phyloP scores from a whole-genome alignment of 768 basidiomycete species.

The Naganishia randhawae region DNA sequence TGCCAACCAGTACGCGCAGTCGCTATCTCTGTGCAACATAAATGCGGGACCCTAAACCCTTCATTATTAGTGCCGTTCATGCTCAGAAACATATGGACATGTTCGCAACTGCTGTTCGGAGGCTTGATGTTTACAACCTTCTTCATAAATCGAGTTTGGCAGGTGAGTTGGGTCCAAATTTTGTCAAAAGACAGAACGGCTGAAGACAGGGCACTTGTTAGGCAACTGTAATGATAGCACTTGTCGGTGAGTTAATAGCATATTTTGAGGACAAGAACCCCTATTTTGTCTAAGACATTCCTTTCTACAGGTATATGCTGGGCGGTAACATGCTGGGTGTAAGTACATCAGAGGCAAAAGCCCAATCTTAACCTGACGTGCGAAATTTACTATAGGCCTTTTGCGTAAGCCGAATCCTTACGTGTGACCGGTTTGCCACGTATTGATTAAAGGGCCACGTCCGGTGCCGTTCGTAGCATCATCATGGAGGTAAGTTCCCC shows the following conservation, averaged over 20 bases:
- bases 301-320: constrained; percentile 67
- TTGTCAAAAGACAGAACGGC: neutral
- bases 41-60: neutral
- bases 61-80: constrained; percentile 65
- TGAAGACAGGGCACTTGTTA: constrained; percentile 40
- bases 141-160: constrained; percentile 73
- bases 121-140: constrained; percentile 75
- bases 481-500: constrained; percentile 67
- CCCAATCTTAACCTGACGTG: neutral
- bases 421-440: neutral
- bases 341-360: constrained; percentile 22
- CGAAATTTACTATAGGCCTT: constrained; percentile 55
- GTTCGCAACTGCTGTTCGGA: constrained; percentile 74
- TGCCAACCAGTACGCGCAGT: constrained; percentile 67
- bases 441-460: neutral
- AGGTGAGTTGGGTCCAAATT: constrained; percentile 53
- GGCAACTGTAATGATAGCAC: constrained; percentile 75
- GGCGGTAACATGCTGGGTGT: constrained; percentile 96
- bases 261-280: too few species aligned
- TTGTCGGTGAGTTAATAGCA: constrained; percentile 56
- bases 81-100: constrained; percentile 89
- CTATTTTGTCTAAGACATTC: neutral
- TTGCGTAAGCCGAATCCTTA: constrained; percentile 55
- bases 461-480: constrained; percentile 52
- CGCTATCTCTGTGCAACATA: neutral